Conservation (phyloP, 2,329 filamentous ascomycete genomes). For the Cladosporium sp. region DNA sequence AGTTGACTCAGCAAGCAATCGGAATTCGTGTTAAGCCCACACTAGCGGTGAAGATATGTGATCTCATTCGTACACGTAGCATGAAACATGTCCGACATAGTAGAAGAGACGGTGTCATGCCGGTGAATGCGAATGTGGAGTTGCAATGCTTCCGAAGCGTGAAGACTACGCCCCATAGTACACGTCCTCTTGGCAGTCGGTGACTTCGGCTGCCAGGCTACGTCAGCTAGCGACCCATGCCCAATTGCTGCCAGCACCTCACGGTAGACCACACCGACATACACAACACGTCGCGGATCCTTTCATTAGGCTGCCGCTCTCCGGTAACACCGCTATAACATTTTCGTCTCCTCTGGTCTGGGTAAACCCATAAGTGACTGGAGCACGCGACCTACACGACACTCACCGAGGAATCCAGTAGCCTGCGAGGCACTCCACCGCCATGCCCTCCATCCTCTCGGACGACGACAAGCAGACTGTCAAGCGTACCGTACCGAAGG, state of each 20-base stretch:
- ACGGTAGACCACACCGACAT: slow-evolving; percentile 4
- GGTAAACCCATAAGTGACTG: slow-evolving; percentile 1
- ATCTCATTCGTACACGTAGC: not conserved
- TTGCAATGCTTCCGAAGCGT: not conserved
- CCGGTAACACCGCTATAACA: not conserved
- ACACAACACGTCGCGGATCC: slow-evolving; percentile 8
- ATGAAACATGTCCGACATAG: not conserved
- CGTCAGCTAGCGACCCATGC: slow-evolving; percentile 5
- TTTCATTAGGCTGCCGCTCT: slow-evolving; percentile 14
- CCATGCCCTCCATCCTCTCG: slow-evolving; percentile 67
- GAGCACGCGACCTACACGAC: slow-evolving; percentile 9
- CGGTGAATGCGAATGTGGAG: slow-evolving; percentile 2
- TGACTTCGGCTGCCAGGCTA: slow-evolving; percentile 4
- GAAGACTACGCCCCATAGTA: slow-evolving; percentile 2
- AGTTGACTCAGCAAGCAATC: not conserved
- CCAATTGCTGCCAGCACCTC: not conserved
- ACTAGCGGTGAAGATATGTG: not conserved
- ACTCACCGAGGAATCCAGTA: not conserved
- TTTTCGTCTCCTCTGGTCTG: not conserved
- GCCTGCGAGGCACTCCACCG: slow-evolving; percentile 18
- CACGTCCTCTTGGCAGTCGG: slow-evolving; percentile 6
- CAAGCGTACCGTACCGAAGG: slow-evolving; percentile 89
- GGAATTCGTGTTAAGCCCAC: not conserved
- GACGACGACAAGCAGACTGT: slow-evolving; percentile 97
- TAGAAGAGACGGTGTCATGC: not conserved